Evolutionary conservation across 306 rosid species (phyloP).

Genomic region (Prinsepia uniflora): DNA sequence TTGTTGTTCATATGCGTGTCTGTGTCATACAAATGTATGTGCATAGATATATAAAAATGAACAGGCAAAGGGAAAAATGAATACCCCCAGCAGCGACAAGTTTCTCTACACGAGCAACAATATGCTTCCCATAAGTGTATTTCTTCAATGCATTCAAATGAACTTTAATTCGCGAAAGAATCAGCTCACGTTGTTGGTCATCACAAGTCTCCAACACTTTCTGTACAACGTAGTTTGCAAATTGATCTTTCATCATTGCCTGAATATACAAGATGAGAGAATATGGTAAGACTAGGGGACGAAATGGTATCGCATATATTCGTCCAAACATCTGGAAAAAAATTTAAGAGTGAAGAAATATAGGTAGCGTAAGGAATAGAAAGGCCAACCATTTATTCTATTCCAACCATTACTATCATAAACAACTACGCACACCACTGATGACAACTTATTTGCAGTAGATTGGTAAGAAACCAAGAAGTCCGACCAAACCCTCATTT

Average conservation of each 20-base stretch:
- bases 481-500: too few relatives aligned
- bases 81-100: slow-evolving; percentile 98
- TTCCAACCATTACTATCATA: not conserved
- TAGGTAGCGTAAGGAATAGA: not conserved
- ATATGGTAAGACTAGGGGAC: not conserved
- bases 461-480: not conserved
- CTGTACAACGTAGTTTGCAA: slow-evolving; percentile 93
- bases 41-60: not conserved
- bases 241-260: slow-evolving; percentile 98
- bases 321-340: not conserved
- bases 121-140: slow-evolving; percentile 94
- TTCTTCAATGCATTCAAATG: slow-evolving; percentile 94
- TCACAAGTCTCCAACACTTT: slow-evolving; percentile 96
- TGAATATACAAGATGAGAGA: slow-evolving; percentile 12
- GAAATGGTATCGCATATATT: not conserved
- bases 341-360: not conserved
- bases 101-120: slow-evolving; percentile 94
- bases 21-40: not conserved
- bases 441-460: not conserved
- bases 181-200: slow-evolving; percentile 91
- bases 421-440: not conserved
- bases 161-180: slow-evolving; percentile 87
- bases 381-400: not conserved
- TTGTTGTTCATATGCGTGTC: not conserved
- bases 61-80: slow-evolving; percentile 10